Base-by-base conservation (phyloP, 2,329 filamentous ascomycete genomes). In the Sporothrix inflata region DNA sequence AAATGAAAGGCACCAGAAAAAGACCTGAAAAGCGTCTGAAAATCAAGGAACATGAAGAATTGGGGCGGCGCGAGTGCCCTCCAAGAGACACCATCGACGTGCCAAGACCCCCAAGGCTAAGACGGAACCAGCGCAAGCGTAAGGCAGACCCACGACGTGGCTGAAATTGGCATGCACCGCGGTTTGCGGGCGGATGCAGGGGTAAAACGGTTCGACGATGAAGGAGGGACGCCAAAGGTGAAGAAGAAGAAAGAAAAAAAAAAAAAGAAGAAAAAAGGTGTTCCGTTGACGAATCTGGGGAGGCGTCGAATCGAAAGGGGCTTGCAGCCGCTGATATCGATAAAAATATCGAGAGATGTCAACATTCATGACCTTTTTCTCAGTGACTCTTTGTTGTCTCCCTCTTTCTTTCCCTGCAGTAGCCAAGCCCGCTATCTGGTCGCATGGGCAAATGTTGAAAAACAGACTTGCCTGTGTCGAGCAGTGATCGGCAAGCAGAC, bases 131-230 rank as follows among this genome's bases (percentile, higher is more conserved):
- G 71, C 2, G 21, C 51, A 73, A 65, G 68, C 42, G 60, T 24
- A 51, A 65, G 69, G 55, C 55, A 70, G 70, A 69, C 55, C 65
- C 69, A 65, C 45, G 65, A 57, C 38, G 55, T 72, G 71, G 55
- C 71, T 72, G 38, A 27, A 45, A 21, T 38, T 51, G 72, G 72
- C 45, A 65, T 40, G 19, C 53, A 55, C 40, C 42, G 63, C 72
- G 72, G 11, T 65, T n/a, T 16, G 24, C 9, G 38, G n/a, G 40
- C 21, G 21, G 67, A 34, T 55, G 49, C 47, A 69, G 47, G 66
- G 66, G 42, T 65, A 42, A 45, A 65, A 65, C 60, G n/a, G 60
- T 45, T n/a, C 30, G 30, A 34, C 6, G 51, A 27, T n/a, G 47
- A 49, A 34, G 30, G 42, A 45, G 42, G 16, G 9, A 45, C 42